These are phyloP conservation scores for Dichotomopilus funicola DNA, from an alignment of 2,329 filamentous ascomycete genomes.

Conservation along the genomic window DNA sequence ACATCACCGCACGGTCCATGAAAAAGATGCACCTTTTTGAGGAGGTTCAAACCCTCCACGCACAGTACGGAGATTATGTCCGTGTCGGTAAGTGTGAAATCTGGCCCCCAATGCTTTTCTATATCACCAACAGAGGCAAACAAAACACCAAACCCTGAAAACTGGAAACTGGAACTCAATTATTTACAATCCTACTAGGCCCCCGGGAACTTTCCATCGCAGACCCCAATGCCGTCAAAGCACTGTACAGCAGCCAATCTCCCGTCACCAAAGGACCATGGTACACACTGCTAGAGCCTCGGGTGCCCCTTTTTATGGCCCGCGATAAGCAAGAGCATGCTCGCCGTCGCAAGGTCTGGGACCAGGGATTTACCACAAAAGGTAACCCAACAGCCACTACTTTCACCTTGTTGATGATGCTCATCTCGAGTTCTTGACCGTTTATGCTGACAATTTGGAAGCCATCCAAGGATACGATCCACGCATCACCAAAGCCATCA, in stretches of 20 bases:
- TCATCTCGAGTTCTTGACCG: not conserved
- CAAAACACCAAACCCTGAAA: too few relatives aligned
- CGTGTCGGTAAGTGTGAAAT: slow-evolving; percentile 16
- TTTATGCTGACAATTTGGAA: not conserved
- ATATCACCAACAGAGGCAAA: not conserved
- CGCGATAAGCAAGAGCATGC: slow-evolving; percentile 29
- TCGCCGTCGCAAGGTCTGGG: slow-evolving; percentile 30
- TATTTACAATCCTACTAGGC: not conserved
- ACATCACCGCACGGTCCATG: slow-evolving; percentile 16
- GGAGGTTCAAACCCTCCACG: slow-evolving; percentile 20
- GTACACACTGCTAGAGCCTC: slow-evolving; percentile 29
- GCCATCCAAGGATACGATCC: slow-evolving; percentile 16
- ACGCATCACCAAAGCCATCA: slow-evolving; percentile 19
- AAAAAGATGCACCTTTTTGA: slow-evolving; percentile 22
- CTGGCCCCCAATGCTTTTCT: not conserved
- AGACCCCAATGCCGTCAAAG: slow-evolving; percentile 25
- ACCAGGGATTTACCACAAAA: slow-evolving; percentile 28
- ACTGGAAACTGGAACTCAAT: not conserved
- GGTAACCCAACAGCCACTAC: not conserved
- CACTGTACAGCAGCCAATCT: slow-evolving; percentile 26
- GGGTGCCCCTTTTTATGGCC: slow-evolving; percentile 27
- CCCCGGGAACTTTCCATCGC: slow-evolving; percentile 30
- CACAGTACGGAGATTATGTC: slow-evolving; percentile 20
- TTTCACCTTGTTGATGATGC: not conserved
- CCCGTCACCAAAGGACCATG: slow-evolving; percentile 30